Evolutionary conservation across 1,139 yeast genomes (phyloP), one percentile per base, ranked within the genome.

Genomic region (Nadsonia commutata): DNA sequence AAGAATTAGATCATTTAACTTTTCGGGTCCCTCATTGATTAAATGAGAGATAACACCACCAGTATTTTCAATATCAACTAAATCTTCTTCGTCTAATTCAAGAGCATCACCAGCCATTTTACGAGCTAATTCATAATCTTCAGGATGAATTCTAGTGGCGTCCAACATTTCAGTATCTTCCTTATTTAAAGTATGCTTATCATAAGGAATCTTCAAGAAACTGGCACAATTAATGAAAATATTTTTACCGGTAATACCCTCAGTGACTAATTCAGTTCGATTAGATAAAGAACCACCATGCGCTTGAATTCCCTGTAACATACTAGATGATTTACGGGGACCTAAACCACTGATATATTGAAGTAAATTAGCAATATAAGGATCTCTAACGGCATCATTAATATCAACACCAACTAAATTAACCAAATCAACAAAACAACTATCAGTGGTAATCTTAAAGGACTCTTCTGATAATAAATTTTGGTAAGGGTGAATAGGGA

Each of bases 51-150:
- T 80, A 11, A 88, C 86, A 40, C 94, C 96, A 46, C 94, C 94
- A 53, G 70, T 66, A 45, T 70, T 70, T 53, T 83, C 94, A 48
- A 80, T 68, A 46, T 80, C 93, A 2, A 80, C 84, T 57, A 84
- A 72, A 54, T 88, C 95, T 62, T 88, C 97, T 56, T 93, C 98
- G 56, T 88, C 96, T 51, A 86, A 72, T 56, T 93, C 99, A 50
- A 90, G 70, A 1, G 98, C 97, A 67, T 90, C 98, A 2, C 95
- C 93, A 8, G 97, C 97, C 86, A 90, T 88, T 59, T 90, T 90
- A 45, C 93, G 76, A 2, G 97, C 97, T 53, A 90, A 71, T 48
- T 84, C 95, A 58, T 90, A 90, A 63, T 90, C 98, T 62, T 93
- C 97, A 3, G 98, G 98, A 56, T 90, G 99, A 40, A 93, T 86